Conservation (phyloP, 2,329 filamentous ascomycete species). For the Cercospora citrullina region DNA sequence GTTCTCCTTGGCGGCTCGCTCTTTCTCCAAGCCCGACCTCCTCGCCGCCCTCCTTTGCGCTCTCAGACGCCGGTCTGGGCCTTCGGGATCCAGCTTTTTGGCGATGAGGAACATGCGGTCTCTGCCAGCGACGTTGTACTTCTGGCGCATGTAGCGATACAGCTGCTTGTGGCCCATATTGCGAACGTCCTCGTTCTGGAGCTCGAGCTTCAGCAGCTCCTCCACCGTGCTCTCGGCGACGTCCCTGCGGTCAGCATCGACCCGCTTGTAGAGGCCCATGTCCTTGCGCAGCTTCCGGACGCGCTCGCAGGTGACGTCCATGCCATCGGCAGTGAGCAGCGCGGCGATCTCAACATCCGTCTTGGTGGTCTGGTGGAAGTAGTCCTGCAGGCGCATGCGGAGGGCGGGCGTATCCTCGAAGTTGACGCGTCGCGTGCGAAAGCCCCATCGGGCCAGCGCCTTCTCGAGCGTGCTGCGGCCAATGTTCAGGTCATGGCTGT, state of each 20-base stretch:
- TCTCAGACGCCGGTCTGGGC: slow-evolving; percentile 10
- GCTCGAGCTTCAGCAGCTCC: slow-evolving; percentile 13
- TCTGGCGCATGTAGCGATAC: slow-evolving; percentile 13
- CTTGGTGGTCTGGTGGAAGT: slow-evolving; percentile 9
- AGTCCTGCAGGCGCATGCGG: slow-evolving; percentile 14
- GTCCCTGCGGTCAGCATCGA: slow-evolving; percentile 3
- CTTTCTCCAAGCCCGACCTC: slow-evolving; percentile 13
- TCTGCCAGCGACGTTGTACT: slow-evolving; percentile 16
- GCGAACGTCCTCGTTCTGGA: slow-evolving; percentile 5
- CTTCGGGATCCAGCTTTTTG: slow-evolving; percentile 18
- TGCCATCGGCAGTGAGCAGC: slow-evolving; percentile 6
- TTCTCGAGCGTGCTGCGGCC: slow-evolving; percentile 15
- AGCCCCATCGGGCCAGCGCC: slow-evolving; percentile 6
- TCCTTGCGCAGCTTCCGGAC: slow-evolving; percentile 16
- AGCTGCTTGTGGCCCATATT: slow-evolving; percentile 12
- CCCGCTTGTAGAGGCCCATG: slow-evolving; percentile 19
- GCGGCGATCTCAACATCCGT: slow-evolving; percentile 14
- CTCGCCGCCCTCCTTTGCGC: slow-evolving; percentile 11
- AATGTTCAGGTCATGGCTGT: slow-evolving; percentile 11
- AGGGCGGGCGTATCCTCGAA: slow-evolving; percentile 16
- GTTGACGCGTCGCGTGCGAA: slow-evolving; percentile 11
- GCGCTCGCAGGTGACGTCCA: slow-evolving; percentile 5
- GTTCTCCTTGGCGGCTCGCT: slow-evolving; percentile 7
- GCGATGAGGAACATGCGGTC: slow-evolving; percentile 13
- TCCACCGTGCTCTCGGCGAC: slow-evolving; percentile 5